Evolutionary conservation across 2,329 filamentous ascomycete genomes (phyloP).

Genomic region (Amphichorda felina): DNA sequence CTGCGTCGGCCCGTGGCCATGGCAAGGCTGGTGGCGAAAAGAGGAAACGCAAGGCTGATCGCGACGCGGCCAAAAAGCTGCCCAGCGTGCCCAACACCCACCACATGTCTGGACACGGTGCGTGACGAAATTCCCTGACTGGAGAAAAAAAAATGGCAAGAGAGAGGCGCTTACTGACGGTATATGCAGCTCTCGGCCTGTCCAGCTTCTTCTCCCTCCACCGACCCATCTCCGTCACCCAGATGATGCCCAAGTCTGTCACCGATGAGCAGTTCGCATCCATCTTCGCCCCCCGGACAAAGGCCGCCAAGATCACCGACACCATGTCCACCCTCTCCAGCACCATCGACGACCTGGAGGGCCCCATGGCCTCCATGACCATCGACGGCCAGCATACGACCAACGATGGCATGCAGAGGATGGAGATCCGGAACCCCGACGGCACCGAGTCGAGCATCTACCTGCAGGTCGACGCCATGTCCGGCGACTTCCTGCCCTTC

Average conservation of each 20-base stretch:
- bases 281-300: constrained; percentile 58
- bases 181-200: constrained; percentile 60
- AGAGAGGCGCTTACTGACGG: constrained; percentile 7
- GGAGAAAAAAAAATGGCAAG: not conserved
- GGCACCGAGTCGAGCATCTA: constrained; percentile 47
- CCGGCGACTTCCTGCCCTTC: constrained; percentile 67
- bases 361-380: constrained; percentile 41
- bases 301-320: constrained; percentile 38
- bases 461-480: constrained; percentile 56
- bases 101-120: constrained; percentile 58
- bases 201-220: constrained; percentile 95
- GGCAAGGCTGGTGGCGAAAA: constrained; percentile 36
- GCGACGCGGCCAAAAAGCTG: constrained; percentile 40
- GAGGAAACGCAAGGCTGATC: constrained; percentile 42
- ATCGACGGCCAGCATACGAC: constrained; percentile 29
- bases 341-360: constrained; percentile 47
- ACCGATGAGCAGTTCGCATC: constrained; percentile 67
- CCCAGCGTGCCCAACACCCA: constrained; percentile 67
- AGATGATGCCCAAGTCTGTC: constrained; percentile 63
- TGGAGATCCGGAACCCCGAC: constrained; percentile 43
- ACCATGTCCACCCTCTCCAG: constrained; percentile 57
- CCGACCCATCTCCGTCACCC: constrained; percentile 81
- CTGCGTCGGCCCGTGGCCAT: constrained; percentile 25
- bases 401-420: constrained; percentile 33
- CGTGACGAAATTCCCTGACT: constrained; percentile 8